Conservation (phyloP, 345 rosid genomes). For the Boechera stricta region DNA sequence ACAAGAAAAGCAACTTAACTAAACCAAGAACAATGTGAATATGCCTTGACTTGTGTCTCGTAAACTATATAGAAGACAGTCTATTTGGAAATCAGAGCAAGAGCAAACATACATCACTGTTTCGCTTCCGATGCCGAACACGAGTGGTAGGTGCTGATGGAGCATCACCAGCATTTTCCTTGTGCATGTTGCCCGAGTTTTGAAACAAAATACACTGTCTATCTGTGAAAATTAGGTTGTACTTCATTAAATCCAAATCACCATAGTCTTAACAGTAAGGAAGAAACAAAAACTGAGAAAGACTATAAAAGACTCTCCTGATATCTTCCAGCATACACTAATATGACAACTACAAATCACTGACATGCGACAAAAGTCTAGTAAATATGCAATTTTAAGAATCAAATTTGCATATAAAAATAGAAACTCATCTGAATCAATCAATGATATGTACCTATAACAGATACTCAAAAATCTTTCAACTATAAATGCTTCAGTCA, state of each 20-base stretch:
- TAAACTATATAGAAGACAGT: neutral
- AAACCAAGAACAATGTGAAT: conserved; percentile 1
- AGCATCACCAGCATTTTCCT: conserved; percentile 45
- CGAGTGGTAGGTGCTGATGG: conserved; percentile 55
- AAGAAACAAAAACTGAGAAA: neutral
- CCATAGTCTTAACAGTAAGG: neutral
- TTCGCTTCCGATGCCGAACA: conserved; percentile 65
- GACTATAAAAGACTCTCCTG: neutral
- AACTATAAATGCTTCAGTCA: too few species aligned
- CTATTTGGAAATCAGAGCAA: neutral
- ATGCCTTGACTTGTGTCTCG: neutral
- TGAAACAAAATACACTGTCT: neutral
- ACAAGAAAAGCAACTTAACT: conserved; percentile 16
- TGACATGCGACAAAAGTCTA: too few species aligned
- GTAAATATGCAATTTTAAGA: too few species aligned
- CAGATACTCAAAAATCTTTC: too few species aligned
- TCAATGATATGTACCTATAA: too few species aligned
- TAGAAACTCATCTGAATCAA: too few species aligned
- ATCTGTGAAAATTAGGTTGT: neutral
- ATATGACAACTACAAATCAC: too few species aligned
- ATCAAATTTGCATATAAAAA: too few species aligned
- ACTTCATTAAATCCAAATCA: neutral
- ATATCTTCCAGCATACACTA: too few species aligned
- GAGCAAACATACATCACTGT: conserved; percentile 57
- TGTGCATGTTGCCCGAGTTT: conserved; percentile 52